A percentile compares a stretch with the other conserved stretches of the same genome.
phyloP scores from a whole-genome alignment of 2,329 filamentous ascomycete species.

The Drechslerella dactyloides region DNA sequence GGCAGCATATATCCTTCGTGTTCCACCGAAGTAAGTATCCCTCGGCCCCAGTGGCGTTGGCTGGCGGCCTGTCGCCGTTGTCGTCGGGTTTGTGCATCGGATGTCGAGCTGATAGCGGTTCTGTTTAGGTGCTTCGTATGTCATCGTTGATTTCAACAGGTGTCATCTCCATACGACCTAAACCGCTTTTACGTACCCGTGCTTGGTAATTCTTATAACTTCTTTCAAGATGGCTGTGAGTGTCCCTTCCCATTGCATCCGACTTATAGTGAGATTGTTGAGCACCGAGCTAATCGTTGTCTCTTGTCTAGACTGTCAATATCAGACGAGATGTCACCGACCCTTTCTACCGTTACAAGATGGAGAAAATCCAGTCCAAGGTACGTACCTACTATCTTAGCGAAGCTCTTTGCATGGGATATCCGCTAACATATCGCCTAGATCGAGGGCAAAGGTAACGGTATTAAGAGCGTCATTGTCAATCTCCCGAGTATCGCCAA shows the following conservation, averaged over 20 bases:
- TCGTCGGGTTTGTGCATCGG: neutral
- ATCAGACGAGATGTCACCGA: constrained; percentile 97
- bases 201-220: constrained; percentile 25
- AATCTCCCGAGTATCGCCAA: constrained; percentile 93
- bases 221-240: constrained; percentile 49
- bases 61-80: neutral
- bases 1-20: constrained; percentile 36
- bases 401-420: neutral
- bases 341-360: constrained; percentile 99
- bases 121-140: constrained; percentile 43
- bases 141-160: constrained; percentile 45
- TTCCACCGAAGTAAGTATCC: constrained; percentile 36
- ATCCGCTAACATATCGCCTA: constrained; percentile 9
- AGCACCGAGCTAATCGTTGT: neutral
- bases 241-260: neutral
- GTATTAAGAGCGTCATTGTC: constrained; percentile 98
- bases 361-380: constrained; percentile 97
- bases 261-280: neutral
- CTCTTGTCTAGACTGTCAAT: constrained; percentile 72
- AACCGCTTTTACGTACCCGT: constrained; percentile 39
- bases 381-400: constrained; percentile 6
- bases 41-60: neutral
- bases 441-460: constrained; percentile 99
- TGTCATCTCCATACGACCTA: constrained; percentile 44
- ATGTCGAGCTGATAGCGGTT: neutral